Evolutionary conservation across 108 stramenopile species (phyloP).

Genomic region (Skeletonema menzelii): DNA sequence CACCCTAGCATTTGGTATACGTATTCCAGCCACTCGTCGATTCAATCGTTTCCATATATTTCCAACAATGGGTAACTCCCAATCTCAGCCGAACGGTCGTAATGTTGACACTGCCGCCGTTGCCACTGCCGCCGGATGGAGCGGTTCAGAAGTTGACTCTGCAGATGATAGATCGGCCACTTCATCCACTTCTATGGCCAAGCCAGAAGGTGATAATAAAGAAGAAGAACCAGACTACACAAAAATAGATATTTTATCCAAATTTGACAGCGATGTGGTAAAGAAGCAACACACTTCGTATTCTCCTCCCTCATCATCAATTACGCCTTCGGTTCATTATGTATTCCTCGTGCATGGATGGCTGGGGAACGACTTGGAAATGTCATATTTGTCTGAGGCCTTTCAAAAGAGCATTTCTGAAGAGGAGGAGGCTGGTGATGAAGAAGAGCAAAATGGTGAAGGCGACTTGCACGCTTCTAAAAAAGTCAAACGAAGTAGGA

Average conservation of each 20-base stretch:
- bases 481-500: constrained; percentile 20
- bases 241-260: background rate
- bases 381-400: constrained; percentile 60
- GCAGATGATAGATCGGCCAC: background rate
- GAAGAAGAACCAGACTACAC: background rate
- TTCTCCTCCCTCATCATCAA: constrained; percentile 13
- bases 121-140: background rate
- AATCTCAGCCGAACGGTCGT: background rate
- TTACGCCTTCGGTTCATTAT: constrained; percentile 52
- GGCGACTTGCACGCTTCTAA: background rate
- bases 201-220: background rate
- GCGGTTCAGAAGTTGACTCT: background rate
- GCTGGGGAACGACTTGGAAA: constrained; percentile 80
- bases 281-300: constrained; percentile 1
- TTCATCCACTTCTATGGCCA: background rate
- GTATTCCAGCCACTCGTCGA: background rate
- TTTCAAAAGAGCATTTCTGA: constrained; percentile 22
- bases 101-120: background rate
- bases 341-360: constrained; percentile 84
- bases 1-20: background rate
- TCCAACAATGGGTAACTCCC: background rate
- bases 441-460: background rate
- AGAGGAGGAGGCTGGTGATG: background rate
- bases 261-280: background rate
- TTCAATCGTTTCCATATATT: background rate